These are phyloP conservation scores for Ascodesmis nigricans DNA, from an alignment of 495 filamentous ascomycete species.

Conservation along the genomic window DNA sequence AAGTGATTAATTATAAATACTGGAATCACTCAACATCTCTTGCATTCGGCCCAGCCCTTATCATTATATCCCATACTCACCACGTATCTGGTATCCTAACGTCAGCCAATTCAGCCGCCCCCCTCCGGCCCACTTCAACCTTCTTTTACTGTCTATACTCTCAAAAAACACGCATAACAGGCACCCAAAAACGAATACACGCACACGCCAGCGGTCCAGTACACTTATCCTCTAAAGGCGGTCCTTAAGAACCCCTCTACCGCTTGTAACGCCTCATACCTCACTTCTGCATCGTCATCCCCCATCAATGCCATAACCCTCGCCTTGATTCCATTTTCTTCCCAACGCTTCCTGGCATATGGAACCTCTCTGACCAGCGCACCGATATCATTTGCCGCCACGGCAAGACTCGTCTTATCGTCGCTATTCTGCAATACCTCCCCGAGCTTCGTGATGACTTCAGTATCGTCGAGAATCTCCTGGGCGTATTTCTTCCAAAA, in stretches of 20 bases:
- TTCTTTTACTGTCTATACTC: too few relatives aligned
- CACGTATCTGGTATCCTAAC: too few relatives aligned
- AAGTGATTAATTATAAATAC: too few relatives aligned
- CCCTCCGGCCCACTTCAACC: too few relatives aligned
- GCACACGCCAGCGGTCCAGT: too few relatives aligned
- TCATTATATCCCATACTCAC: too few relatives aligned
- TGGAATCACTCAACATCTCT: too few relatives aligned
- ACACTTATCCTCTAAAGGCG: conserved; percentile 19
- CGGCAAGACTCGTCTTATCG: conserved; percentile 92
- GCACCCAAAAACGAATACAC: too few relatives aligned
- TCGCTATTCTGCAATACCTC: conserved; percentile 28
- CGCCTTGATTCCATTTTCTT: conserved; percentile 75
- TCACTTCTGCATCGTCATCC: conserved; percentile 66
- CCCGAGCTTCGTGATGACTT: conserved; percentile 66
- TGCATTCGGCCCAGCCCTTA: too few relatives aligned
- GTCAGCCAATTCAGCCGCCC: too few relatives aligned
- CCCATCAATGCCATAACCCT: conserved; percentile 92
- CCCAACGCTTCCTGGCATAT: conserved; percentile 58
- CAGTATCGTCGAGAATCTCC: conserved; percentile 67
- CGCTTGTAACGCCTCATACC: conserved; percentile 87
- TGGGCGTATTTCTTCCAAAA: conserved; percentile 97
- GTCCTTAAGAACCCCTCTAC: conserved; percentile 28
- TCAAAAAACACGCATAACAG: too few relatives aligned
- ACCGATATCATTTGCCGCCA: conserved; percentile 87
- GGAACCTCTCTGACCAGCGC: conserved; percentile 75